phyloP scores from a whole-genome alignment of 768 basidiomycete genomes.

The Kwoniella bestiolae region DNA sequence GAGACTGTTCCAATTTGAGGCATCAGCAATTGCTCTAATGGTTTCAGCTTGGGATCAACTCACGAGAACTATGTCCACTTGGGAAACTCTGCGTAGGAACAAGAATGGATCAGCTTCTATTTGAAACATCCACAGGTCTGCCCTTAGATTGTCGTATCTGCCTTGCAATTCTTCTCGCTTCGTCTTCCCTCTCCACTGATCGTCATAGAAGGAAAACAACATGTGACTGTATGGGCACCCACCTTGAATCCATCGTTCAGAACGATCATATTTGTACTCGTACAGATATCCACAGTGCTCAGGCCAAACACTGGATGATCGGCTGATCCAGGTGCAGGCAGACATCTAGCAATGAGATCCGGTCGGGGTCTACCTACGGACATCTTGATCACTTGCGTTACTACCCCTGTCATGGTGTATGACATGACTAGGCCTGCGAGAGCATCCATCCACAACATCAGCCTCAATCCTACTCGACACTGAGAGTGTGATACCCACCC shows the following conservation, averaged over 20 bases:
- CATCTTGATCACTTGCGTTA: constrained; percentile 81
- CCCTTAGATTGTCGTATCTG: background rate
- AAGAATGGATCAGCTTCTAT: background rate
- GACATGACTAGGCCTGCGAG: constrained; percentile 67
- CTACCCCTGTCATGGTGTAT: constrained; percentile 73
- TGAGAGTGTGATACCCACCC: constrained; percentile 28
- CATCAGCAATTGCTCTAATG: too few relatives aligned
- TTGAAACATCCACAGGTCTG: background rate
- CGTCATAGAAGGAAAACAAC: too few relatives aligned
- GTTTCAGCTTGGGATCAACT: constrained; percentile 45
- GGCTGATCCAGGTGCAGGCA: constrained; percentile 67
- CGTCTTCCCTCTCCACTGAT: too few relatives aligned
- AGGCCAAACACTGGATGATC: constrained; percentile 73
- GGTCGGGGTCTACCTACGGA: constrained; percentile 61
- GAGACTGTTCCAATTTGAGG: too few relatives aligned
- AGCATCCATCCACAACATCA: background rate
- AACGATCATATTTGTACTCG: constrained; percentile 65
- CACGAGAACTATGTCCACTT: constrained; percentile 86
- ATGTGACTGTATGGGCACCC: constrained; percentile 6
- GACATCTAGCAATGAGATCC: constrained; percentile 56
- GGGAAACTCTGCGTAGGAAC: constrained; percentile 68
- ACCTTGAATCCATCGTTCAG: constrained; percentile 79
- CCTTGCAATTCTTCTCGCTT: too few relatives aligned
- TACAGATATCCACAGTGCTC: constrained; percentile 77
- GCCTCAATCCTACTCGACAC: too few relatives aligned